Conservation (phyloP, 1,284 basidiomycete genomes). For the Rhodotorula sp. region DNA sequence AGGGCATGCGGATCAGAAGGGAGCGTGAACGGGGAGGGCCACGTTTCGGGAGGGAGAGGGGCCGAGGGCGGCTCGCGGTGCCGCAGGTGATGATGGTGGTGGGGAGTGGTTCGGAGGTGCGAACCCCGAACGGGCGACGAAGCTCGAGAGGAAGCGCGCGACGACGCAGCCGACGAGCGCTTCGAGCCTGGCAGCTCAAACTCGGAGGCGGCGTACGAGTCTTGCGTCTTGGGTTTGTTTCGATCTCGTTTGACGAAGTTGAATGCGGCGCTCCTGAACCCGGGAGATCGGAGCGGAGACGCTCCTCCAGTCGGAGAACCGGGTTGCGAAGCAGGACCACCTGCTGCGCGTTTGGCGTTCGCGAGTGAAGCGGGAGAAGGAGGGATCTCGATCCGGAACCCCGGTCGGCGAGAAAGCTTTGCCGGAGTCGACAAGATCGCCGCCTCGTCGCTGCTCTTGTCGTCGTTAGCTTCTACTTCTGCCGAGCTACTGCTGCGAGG, state of each 20-base stretch:
- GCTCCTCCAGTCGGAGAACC: constrained; percentile 2
- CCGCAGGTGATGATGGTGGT: constrained; percentile 1
- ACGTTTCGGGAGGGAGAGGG: constrained; percentile 13
- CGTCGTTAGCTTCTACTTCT: background rate
- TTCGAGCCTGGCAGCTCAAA: too few species aligned
- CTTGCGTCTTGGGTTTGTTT: background rate
- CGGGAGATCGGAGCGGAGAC: constrained; percentile 5
- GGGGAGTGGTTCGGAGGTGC: background rate
- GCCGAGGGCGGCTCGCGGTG: background rate
- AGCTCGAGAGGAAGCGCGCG: constrained; percentile 19
- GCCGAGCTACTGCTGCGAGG: too few species aligned
- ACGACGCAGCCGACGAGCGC: constrained; percentile 6
- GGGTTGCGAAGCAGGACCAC: background rate
- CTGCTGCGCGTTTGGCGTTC: background rate
- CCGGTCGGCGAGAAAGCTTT: constrained; percentile 16
- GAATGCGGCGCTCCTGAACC: constrained; percentile 1
- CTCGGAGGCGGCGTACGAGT: too few species aligned
- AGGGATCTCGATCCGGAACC: constrained; percentile 28
- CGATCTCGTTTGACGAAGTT: constrained; percentile 5
- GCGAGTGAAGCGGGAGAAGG: constrained; percentile 6
- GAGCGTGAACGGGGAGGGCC: constrained; percentile 28
- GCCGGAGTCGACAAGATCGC: constrained; percentile 10
- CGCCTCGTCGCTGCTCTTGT: background rate
- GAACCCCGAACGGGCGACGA: constrained; percentile 8
- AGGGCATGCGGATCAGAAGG: constrained; percentile 6